Base-by-base conservation (phyloP, 768 basidiomycete species). In the Naganishia antarctica region DNA sequence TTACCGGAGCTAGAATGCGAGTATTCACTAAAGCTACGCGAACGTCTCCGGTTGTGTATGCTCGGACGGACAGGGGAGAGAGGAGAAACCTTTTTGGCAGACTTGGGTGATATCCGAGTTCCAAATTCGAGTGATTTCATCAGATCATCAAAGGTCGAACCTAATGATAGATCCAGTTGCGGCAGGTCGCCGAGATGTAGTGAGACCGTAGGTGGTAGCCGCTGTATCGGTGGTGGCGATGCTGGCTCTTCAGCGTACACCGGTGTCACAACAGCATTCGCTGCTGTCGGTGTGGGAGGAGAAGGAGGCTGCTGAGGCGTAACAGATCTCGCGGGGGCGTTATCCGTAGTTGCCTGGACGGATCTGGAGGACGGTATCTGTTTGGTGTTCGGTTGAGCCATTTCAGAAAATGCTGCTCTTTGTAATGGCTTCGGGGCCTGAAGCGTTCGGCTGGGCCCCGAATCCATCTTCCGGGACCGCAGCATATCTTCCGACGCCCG, bases 181-280 rank as follows among this genome's bases (percentile, higher is more conserved):
- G 76, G 76, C n/a, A 76, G 60, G 12, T 70, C 62, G 16, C 74
- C 70, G 5, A 77, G 64, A 66, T 76, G 76, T 2, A 77, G 65
- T 0, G 74, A 73, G 58, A 63, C 68, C 4, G 73, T 70, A 0
- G 72, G 70, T 25, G 66, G 68, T 40, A 75, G 16, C 45, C 49
- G 31, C 60, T 49, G 11, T 40, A 48, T 3, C 21, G 34, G 21
- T 6, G 60, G 29, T 29, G 61, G 60, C 51, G 41, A 50, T 31
- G 66, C 41, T 21, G 8, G 34, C 34, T 37, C 34, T 15, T 37
- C 34, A 7, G 34, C 34, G 34, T 37, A 37, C 34, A 37, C 8
- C 15, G 8, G 7, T 37, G 66, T 60, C 21, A 46, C n/a, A 23
- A 50, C 46, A 31, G 61, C 63, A 16, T 23, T 53, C 7, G 25